These are phyloP conservation scores for Russula ochroleuca DNA, from an alignment of 768 basidiomycete species.

Conservation along the genomic window DNA sequence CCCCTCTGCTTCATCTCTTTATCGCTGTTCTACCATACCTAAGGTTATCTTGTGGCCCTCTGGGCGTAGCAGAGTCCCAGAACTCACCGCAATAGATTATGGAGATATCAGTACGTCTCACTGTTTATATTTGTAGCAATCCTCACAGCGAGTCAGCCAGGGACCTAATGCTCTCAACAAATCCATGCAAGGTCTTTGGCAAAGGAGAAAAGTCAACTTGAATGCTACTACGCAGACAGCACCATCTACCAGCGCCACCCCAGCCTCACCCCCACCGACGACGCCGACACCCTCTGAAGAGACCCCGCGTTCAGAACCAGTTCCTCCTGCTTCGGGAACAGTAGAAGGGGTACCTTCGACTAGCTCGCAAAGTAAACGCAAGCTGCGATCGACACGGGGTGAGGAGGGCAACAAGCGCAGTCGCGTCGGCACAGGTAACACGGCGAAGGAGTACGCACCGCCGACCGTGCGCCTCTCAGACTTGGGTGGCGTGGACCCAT, in stretches of 20 bases:
- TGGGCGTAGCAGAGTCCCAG: not conserved
- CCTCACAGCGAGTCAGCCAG: conserved; percentile 46
- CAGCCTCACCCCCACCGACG: conserved; percentile 21
- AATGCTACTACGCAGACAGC: conserved; percentile 38
- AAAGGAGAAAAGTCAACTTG: conserved; percentile 66
- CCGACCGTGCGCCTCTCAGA: conserved; percentile 75
- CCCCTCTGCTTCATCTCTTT: too few relatives aligned
- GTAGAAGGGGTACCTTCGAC: conserved; percentile 28
- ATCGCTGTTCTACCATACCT: too few relatives aligned
- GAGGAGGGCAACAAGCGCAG: conserved; percentile 58
- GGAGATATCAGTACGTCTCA: conserved; percentile 18
- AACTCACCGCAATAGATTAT: not conserved
- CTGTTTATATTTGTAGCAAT: not conserved
- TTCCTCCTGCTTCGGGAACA: not conserved
- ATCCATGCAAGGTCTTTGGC: conserved; percentile 81
- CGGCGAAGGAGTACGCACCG: conserved; percentile 63
- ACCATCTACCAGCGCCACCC: conserved; percentile 29
- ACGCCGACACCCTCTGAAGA: conserved; percentile 15
- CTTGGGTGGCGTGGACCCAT: conserved; percentile 81
- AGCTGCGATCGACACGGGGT: conserved; percentile 50
- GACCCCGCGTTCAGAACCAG: conserved; percentile 10
- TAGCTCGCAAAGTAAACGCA: conserved; percentile 51
- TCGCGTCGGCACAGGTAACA: conserved; percentile 35
- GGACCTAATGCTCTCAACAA: conserved; percentile 69
- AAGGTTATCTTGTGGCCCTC: not conserved